phyloP scores from a whole-genome alignment of 108 stramenopile species.

The Cyclotella sp. region DNA sequence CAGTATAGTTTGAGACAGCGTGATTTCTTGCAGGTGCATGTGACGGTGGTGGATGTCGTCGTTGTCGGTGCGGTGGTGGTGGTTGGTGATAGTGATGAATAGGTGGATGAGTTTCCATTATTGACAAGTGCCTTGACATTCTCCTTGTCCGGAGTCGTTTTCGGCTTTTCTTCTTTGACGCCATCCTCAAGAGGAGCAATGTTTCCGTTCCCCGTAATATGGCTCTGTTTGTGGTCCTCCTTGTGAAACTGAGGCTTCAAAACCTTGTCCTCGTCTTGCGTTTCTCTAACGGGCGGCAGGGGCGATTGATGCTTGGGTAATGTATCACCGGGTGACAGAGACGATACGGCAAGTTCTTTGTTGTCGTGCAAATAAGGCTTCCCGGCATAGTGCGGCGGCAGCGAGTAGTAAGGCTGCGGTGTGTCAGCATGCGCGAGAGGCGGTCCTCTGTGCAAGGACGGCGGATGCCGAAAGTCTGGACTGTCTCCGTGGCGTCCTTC shows the following conservation, averaged over 20 bases:
- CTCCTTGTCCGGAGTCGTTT: too few relatives aligned
- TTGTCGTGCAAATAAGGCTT: background rate
- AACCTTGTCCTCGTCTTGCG: background rate
- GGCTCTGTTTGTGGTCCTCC: background rate
- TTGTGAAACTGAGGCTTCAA: constrained; percentile 11
- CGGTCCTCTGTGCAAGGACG: background rate
- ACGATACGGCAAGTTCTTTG: background rate
- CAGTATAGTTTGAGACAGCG: constrained; percentile 98
- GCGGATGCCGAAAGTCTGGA: background rate
- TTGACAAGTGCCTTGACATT: background rate
- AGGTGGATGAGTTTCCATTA: background rate
- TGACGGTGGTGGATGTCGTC: constrained; percentile 29
- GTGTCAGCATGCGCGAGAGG: background rate
- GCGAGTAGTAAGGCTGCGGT: background rate
- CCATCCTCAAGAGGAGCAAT: too few relatives aligned
- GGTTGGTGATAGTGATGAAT: background rate
- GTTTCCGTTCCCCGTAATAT: too few relatives aligned
- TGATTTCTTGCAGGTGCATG: constrained; percentile 97
- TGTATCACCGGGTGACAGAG: background rate
- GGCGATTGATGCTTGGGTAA: background rate
- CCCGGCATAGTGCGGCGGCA: background rate
- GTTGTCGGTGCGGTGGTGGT: background rate
- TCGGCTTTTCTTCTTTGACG: too few relatives aligned
- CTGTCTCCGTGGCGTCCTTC: background rate
- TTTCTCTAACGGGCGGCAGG: background rate